Base-by-base conservation (phyloP, 441 rosid genomes). In the Corymbia calophylla region DNA sequence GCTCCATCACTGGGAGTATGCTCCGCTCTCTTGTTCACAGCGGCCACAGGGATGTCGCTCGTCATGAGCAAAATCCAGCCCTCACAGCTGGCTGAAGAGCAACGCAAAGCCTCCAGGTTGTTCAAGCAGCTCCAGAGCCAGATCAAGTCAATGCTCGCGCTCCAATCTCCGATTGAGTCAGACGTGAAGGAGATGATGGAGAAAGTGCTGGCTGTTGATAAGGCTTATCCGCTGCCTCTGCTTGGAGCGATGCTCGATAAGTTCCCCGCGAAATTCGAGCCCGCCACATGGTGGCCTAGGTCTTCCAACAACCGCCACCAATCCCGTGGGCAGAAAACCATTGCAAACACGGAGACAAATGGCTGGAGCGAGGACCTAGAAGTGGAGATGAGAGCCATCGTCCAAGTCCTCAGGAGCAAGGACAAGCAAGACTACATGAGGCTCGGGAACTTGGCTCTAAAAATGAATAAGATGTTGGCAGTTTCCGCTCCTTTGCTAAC, bases 381-480 rank as follows among this genome's bases (percentile, higher is more conserved):
- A 70, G 48, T 86, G 53, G 90, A 89, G 21, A 89, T 89, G 90
- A 86, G 88, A 70, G 91, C 91, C 3, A 89, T 89, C 9, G 81
- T 89, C 5, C 31, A 55, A 31, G 89, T 89, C 27, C 55, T 89
- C 32, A 89, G 47, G 89, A 87, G 25, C 9, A 89, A 89, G 60
- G 91, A 89, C n/a, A 66, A 73, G 60, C 81, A 87, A 58, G 88
- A 89, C 64, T 89, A 89, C 88, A 21, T 47, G 81, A 87, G 91
- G 51, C 89, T 89, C 15, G 91, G 91, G 25, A 80, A 56, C 54
- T 16, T 87, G 19, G 91, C 87, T 2, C 62, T 89, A 88, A 87
- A 87, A 86, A 32, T 64, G 53, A 87, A 89, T 21, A 89, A 89
- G 62, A 58, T 31, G 18, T 25, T 89, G 89, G 91, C 89, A 1